phyloP scores from a whole-genome alignment of 2,329 filamentous ascomycete species.

The Chaetothyriales sp. region DNA sequence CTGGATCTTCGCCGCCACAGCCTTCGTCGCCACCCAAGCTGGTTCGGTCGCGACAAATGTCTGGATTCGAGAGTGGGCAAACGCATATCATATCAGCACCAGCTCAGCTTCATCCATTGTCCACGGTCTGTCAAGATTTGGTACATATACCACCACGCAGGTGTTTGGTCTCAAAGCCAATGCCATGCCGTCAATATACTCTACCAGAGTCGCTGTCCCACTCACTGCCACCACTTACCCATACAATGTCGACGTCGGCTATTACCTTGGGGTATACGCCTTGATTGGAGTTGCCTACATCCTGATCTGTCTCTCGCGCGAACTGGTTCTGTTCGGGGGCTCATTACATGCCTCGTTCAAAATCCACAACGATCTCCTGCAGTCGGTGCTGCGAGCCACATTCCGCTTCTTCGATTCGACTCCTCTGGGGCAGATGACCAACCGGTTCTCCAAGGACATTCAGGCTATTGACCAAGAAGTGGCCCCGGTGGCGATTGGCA shows the following conservation, averaged over 20 bases:
- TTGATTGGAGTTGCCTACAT: constrained; percentile 64
- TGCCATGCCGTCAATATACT: neutral
- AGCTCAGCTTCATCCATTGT: neutral
- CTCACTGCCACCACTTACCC: neutral
- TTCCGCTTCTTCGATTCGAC: constrained; percentile 98
- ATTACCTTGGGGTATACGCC: constrained; percentile 75
- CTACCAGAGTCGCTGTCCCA: neutral
- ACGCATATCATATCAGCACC: constrained; percentile 52
- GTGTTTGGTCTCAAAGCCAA: constrained; percentile 1
- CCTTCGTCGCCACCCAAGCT: constrained; percentile 71
- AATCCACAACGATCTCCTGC: constrained; percentile 66
- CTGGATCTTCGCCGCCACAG: constrained; percentile 60
- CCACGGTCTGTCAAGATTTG: neutral
- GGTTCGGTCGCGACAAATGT: constrained; percentile 76
- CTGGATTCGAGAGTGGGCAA: constrained; percentile 93
- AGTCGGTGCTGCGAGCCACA: constrained; percentile 67
- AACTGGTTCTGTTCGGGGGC: constrained; percentile 81
- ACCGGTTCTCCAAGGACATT: constrained; percentile 94
- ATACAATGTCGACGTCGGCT: constrained; percentile 56
- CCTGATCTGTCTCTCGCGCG: constrained; percentile 63
- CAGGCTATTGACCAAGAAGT: constrained; percentile 93
- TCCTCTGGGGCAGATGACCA: constrained; percentile 90
- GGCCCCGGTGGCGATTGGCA: constrained; percentile 71
- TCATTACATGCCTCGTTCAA: constrained; percentile 76
- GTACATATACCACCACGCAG: neutral